These are phyloP conservation scores for Serendipita sp. DNA, from an alignment of 768 basidiomycete genomes.

Conservation along the genomic window DNA sequence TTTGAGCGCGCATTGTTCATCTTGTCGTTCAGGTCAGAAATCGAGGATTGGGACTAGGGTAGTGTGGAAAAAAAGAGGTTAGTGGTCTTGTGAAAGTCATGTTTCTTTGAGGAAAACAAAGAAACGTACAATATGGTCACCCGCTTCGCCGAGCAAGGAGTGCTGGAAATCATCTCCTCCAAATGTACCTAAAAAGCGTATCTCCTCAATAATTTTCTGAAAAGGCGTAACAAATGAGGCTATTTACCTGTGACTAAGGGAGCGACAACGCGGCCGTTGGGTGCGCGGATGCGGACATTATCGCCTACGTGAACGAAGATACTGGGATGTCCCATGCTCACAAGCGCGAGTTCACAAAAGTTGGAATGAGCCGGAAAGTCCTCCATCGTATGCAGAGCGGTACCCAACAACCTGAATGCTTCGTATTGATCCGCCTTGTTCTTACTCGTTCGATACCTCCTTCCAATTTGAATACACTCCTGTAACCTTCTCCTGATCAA, in stretches of 20 bases:
- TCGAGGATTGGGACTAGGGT: constrained; percentile 45
- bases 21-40: constrained; percentile 70
- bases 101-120: no score
- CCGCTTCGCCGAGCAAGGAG: constrained; percentile 44
- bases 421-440: constrained; percentile 60
- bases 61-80: no score
- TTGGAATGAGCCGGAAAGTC: constrained; percentile 85
- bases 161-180: constrained; percentile 67
- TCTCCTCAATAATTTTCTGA: no score
- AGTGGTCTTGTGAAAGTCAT: neutral
- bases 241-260: constrained; percentile 64
- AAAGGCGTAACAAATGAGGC: neutral
- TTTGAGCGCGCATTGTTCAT: constrained; percentile 50
- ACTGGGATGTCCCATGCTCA: constrained; percentile 52
- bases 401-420: constrained; percentile 66
- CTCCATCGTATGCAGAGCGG: constrained; percentile 59
- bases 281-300: constrained; percentile 55
- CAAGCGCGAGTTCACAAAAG: constrained; percentile 73
- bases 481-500: constrained; percentile 60
- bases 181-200: constrained; percentile 43
- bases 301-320: constrained; percentile 85
- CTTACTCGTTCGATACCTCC: constrained; percentile 41
- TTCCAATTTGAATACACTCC: constrained; percentile 63
- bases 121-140: constrained; percentile 30
- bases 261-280: constrained; percentile 57